These are phyloP conservation scores for Opeltia flavorubescens DNA, from an alignment of 495 filamentous ascomycete genomes.

Conservation along the genomic window DNA sequence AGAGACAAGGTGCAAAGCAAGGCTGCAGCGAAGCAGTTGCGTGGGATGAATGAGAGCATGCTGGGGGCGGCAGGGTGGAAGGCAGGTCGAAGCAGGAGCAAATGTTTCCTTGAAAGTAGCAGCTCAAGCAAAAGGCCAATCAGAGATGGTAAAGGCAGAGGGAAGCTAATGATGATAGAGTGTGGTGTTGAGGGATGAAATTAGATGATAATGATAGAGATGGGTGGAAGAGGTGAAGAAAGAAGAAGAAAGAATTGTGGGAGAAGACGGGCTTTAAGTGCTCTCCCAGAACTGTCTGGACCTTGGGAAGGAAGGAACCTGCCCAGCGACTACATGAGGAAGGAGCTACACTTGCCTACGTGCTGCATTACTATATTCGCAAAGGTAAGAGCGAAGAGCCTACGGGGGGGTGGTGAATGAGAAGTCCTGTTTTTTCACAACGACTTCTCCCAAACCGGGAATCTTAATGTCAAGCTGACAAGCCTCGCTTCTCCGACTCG, in stretches of 20 bases:
- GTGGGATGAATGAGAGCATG: slow-evolving; percentile 1
- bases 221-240: not conserved
- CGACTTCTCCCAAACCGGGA: not conserved
- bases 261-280: not conserved
- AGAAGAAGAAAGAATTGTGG: not conserved
- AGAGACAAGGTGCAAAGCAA: not conserved
- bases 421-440: too few species aligned
- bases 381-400: too few species aligned
- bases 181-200: too few species aligned
- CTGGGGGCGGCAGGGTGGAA: not conserved
- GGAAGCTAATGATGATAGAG: too few species aligned
- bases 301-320: not conserved
- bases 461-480: slow-evolving; percentile 42
- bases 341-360: too few species aligned
- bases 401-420: too few species aligned
- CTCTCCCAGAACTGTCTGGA: not conserved
- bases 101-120: not conserved
- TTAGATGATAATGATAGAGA: not conserved
- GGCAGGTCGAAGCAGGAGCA: not conserved
- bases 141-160: too few species aligned
- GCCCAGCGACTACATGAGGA: not conserved
- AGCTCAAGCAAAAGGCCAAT: not conserved
- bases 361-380: too few species aligned
- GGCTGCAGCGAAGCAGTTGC: not conserved
- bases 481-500: slow-evolving; percentile 82